These are phyloP conservation scores for Passiflora organensis DNA, from an alignment of 345 rosid species.

Conservation along the genomic window DNA sequence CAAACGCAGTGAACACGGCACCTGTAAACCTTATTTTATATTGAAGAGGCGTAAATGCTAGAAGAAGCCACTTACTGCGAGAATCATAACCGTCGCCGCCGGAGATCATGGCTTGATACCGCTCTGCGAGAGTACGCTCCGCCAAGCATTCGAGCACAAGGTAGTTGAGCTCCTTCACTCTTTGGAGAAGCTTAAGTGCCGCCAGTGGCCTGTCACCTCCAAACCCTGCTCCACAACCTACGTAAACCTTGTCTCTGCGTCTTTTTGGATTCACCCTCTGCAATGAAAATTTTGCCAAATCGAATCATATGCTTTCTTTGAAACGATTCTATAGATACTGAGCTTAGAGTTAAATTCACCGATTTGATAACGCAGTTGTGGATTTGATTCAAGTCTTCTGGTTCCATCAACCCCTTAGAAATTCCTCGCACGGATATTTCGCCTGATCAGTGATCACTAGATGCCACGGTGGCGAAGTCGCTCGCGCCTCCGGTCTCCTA, in stretches of 20 bases:
- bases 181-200: slow-evolving; percentile 71
- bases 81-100: slow-evolving; percentile 73
- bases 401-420: slow-evolving; percentile 19
- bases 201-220: slow-evolving; percentile 79
- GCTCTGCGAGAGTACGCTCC: slow-evolving; percentile 83
- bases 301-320: neutral
- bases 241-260: slow-evolving; percentile 53
- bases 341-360: slow-evolving; percentile 19
- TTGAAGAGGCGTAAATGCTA: neutral
- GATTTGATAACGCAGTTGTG: slow-evolving; percentile 39
- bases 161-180: slow-evolving; percentile 59
- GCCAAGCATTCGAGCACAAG: slow-evolving; percentile 92
- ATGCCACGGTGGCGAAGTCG: too few species aligned
- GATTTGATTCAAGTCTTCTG: slow-evolving; percentile 13
- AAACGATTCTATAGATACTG: neutral
- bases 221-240: slow-evolving; percentile 98
- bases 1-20: neutral
- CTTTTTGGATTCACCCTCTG: slow-evolving; percentile 64
- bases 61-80: slow-evolving; percentile 42
- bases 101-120: slow-evolving; percentile 50
- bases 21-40: too few species aligned
- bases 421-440: too few species aligned
- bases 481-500: too few species aligned
- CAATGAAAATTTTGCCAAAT: slow-evolving; percentile 10
- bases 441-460: too few species aligned